Base-by-base conservation (phyloP, 768 basidiomycete genomes). In the Leccinum sublutescens region DNA sequence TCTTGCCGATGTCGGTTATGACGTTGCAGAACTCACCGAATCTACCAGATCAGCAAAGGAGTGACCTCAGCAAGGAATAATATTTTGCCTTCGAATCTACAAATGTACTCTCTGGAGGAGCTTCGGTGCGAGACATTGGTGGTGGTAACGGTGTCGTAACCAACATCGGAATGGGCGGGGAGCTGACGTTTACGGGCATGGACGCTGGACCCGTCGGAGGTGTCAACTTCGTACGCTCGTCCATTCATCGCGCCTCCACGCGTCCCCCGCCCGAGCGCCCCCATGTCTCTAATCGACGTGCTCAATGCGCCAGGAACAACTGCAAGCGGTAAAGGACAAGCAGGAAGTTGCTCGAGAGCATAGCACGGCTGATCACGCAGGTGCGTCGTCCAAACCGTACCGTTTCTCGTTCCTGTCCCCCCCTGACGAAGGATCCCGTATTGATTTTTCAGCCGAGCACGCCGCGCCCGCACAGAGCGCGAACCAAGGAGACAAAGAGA, bases 211-310 rank as follows among this genome's bases (percentile, higher is more conserved):
- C 33, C 5, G 5, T 5, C 6, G 55, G 52, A 3, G 62, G 60
- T 9, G 17, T 19, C 2, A 57, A 61, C n/a, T n/a, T 23, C 23
- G 21, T 21, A 21, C 8, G 55, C 57, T 11, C 66, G 47, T 1
- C 65, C 59, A 12, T 25, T 63, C 31, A 68, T 71, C 36, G 61
- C 59, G 11, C 70, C 70, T 12, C 69, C 71, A 5, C 70, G 67
- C 27, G 7, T 65, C 1, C 69, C 67, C 14, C 53, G 53, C 1
- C 53, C 61, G 11, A 33, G 33, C 11, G 29, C 61, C 31, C 61
- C 63, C 2, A 57, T 66, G 60, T 59, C 70, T 0, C 52, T 71
- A 14, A 58, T 58, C 5, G 70, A 73, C 2, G 54, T 25, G 19
- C 59, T 71, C 25, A 72, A 73, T 69, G n/a, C 56, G 55, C 4